Evolutionary conservation across 2,329 filamentous ascomycete species (phyloP), one percentile per base, ranked within the genome.

Genomic region (Byssochlamys sp.): DNA sequence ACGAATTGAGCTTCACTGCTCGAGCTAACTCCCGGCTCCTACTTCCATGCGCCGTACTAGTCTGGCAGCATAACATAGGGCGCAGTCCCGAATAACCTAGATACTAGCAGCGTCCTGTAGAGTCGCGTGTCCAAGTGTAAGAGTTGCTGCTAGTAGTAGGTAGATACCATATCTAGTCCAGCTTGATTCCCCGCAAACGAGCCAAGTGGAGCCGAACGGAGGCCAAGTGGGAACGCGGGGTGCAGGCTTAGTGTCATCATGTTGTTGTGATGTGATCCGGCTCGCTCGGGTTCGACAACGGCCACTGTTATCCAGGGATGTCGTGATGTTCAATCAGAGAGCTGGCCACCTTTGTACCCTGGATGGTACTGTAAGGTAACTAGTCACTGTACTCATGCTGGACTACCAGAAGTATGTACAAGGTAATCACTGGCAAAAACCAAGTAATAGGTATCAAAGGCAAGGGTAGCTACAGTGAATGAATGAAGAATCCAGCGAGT

Each of bases 201-300:
- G 54, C 53, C 33, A 56, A 57, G 57, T 58, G 57, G 54, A 55
- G 55, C 55, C 51, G 26, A 31, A 31, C 29, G 29, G 29, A 33
- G 19, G 24, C 25, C 33, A 54, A 52, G 31, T 55, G 56, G 53
- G 58, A 61, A 59, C 59, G 59, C 59, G 59, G 59, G 59, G 59
- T 61, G 59, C 59, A 61, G 59, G 52, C 33, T 55, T 61, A 59
- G 58, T 31, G 33, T 35, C 31, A 51, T 39, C 29, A 53, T 52
- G 50, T 28, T 26, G 54, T 54, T 54, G 51, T 55, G 54, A 57
- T 53, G 55, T 55, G 58, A 55, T 55, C 55, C 55, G 55, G 39
- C 39, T 53, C 28, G 14, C 11, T 29, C 52, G 52, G 52, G 29
- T 29, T 4, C 14, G 9, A 53, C 29, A 29, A 35, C 29, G 27